Conservation (phyloP, 2,329 filamentous ascomycete species). For the Cladobotryum protrusum region DNA sequence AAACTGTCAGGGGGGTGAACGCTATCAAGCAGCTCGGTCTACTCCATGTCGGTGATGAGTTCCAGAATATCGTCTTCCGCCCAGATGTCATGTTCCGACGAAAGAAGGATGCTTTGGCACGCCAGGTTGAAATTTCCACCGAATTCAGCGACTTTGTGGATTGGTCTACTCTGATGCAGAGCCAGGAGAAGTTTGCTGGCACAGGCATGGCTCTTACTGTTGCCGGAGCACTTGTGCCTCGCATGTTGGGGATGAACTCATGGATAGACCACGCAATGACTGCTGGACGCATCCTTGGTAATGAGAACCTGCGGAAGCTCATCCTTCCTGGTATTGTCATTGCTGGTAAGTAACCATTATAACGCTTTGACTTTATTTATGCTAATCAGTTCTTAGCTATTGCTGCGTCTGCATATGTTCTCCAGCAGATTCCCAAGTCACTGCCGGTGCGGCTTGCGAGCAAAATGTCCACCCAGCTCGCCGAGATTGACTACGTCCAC, state of each 20-base stretch:
- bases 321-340: conserved; percentile 74
- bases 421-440: conserved; percentile 82
- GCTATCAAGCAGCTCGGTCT: conserved; percentile 84
- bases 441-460: conserved; percentile 77
- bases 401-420: conserved; percentile 70
- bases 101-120: conserved; percentile 71
- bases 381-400: conserved; percentile 46
- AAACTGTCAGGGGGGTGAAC: conserved; percentile 74
- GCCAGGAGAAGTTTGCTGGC: conserved; percentile 89
- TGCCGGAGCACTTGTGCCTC: conserved; percentile 75
- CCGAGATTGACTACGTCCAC: conserved; percentile 86
- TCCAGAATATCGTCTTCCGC: conserved; percentile 78
- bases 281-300: conserved; percentile 72
- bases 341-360: conserved; percentile 56
- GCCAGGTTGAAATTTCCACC: conserved; percentile 80
- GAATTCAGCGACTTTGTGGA: conserved; percentile 95
- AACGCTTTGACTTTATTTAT: neutral
- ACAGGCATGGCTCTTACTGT: conserved; percentile 93
- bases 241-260: conserved; percentile 73
- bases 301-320: conserved; percentile 72
- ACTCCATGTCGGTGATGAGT: conserved; percentile 81
- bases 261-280: conserved; percentile 87
- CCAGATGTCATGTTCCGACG: conserved; percentile 92
- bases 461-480: conserved; percentile 78
- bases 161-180: conserved; percentile 71